Evolutionary conservation across 2,329 filamentous ascomycete species (phyloP).

Genomic region (Paecilomyces sp.): DNA sequence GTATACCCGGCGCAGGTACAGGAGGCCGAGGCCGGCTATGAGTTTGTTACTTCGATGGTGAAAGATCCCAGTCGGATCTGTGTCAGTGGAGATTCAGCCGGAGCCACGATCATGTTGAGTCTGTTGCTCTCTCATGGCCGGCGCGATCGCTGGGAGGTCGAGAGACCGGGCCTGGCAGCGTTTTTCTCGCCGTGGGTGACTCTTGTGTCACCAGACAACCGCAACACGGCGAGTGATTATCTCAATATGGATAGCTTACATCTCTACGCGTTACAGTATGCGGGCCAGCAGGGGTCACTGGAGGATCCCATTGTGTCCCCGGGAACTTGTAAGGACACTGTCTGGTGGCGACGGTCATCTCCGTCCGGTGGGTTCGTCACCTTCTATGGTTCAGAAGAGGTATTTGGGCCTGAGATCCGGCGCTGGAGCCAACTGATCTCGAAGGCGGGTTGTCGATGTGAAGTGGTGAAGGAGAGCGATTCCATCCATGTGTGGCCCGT

Average conservation of each 20-base stretch:
- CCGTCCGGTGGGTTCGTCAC: slow-evolving; percentile 63
- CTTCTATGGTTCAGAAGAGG: slow-evolving; percentile 68
- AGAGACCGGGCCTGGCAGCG: slow-evolving; percentile 55
- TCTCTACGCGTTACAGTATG: slow-evolving; percentile 64
- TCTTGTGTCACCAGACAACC: slow-evolving; percentile 60
- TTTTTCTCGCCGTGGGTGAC: slow-evolving; percentile 78
- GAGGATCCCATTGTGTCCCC: slow-evolving; percentile 60
- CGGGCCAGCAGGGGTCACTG: slow-evolving; percentile 43
- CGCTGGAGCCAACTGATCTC: slow-evolving; percentile 42
- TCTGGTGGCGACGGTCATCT: slow-evolving; percentile 60
- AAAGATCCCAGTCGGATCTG: slow-evolving; percentile 56
- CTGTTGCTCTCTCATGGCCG: slow-evolving; percentile 59
- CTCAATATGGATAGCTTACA: slow-evolving; percentile 61
- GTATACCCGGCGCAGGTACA: slow-evolving; percentile 66
- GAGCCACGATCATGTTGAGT: slow-evolving; percentile 65
- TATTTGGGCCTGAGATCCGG: slow-evolving; percentile 65
- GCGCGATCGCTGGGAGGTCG: slow-evolving; percentile 19
- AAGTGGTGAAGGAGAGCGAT: slow-evolving; percentile 47
- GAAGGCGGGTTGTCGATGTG: slow-evolving; percentile 49
- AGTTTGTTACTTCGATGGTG: slow-evolving; percentile 51
- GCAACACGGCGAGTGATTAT: slow-evolving; percentile 67
- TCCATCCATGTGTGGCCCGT: slow-evolving; percentile 81
- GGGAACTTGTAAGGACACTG: slow-evolving; percentile 58
- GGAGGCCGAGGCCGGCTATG: slow-evolving; percentile 63
- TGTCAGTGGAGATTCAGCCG: slow-evolving; percentile 73